Conservation (phyloP, 495 filamentous ascomycete species). For the Haplographium delicatum region DNA sequence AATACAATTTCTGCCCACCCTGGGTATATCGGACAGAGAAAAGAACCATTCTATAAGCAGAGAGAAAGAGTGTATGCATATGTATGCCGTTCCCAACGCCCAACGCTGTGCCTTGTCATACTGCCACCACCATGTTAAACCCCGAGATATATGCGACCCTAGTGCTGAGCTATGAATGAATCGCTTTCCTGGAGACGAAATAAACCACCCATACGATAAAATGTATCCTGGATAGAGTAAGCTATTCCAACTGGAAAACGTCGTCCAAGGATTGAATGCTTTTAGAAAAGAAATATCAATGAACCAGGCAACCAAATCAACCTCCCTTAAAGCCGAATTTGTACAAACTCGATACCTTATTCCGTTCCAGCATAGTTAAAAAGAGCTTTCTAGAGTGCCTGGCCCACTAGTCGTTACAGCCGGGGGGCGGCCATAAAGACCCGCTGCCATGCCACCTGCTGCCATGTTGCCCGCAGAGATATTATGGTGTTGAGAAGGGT, state of each 20-base stretch:
- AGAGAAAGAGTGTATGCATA: slow-evolving; percentile 7
- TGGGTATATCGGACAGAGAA: slow-evolving; percentile 8
- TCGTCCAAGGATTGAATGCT: neutral
- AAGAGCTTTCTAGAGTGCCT: neutral
- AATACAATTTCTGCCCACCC: slow-evolving; percentile 5
- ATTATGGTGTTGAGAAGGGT: neutral
- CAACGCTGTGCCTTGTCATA: slow-evolving; percentile 10
- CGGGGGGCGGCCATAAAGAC: neutral
- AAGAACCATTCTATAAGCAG: slow-evolving; percentile 9
- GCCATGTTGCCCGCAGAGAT: neutral
- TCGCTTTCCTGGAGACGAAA: neutral
- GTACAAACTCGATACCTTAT: no score
- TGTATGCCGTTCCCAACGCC: slow-evolving; percentile 12
- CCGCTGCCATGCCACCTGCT: neutral
- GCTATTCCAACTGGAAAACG: neutral
- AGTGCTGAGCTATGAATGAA: slow-evolving; percentile 11
- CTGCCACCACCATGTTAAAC: slow-evolving; percentile 5
- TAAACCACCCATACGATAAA: no score
- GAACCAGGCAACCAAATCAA: no score
- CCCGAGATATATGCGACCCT: neutral
- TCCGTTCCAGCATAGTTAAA: no score
- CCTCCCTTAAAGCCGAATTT: no score
- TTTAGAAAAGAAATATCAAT: no score
- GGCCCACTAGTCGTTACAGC: neutral
- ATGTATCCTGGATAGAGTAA: no score